A percentile compares a stretch with the other conserved stretches of the same genome.
phyloP scores from a whole-genome alignment of 2,329 filamentous ascomycete species.

The Cytospora piceicola region DNA sequence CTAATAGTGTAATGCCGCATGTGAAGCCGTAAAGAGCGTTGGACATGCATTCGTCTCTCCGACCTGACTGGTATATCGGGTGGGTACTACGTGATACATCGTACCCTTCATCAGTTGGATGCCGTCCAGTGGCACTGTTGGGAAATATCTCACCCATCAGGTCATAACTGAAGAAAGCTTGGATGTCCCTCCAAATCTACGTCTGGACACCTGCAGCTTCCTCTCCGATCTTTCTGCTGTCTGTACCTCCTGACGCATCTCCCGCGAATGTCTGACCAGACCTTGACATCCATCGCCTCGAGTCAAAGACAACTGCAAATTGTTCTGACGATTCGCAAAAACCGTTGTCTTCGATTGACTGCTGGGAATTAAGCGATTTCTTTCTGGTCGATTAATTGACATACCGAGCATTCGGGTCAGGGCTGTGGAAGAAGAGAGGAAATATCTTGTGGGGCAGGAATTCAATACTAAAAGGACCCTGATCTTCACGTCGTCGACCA shows the following conservation, averaged over 20 bases:
- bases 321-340: constrained; percentile 1
- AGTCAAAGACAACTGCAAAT: constrained; percentile 28
- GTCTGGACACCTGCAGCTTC: constrained; percentile 24
- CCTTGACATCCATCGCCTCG: constrained; percentile 26
- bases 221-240: constrained; percentile 8
- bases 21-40: constrained; percentile 22
- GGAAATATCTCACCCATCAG: constrained; percentile 38
- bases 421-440: neutral
- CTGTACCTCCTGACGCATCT: constrained; percentile 22
- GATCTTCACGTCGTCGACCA: constrained; percentile 6
- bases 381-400: constrained; percentile 15
- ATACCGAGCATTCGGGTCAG: constrained; percentile 8
- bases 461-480: constrained; percentile 22
- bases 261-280: constrained; percentile 24
- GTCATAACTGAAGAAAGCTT: constrained; percentile 27
- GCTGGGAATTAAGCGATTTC: constrained; percentile 25
- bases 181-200: constrained; percentile 29
- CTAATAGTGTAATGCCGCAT: neutral
- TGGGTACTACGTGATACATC: constrained; percentile 41
- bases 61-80: constrained; percentile 17
- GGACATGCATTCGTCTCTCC: constrained; percentile 18
- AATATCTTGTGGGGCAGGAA: constrained; percentile 4
- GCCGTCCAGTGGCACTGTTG: constrained; percentile 41
- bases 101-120: constrained; percentile 43
- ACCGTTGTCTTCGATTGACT: constrained; percentile 16